phyloP scores from a whole-genome alignment of 148 eudicot genomes.

The Nyssa sinensis region DNA sequence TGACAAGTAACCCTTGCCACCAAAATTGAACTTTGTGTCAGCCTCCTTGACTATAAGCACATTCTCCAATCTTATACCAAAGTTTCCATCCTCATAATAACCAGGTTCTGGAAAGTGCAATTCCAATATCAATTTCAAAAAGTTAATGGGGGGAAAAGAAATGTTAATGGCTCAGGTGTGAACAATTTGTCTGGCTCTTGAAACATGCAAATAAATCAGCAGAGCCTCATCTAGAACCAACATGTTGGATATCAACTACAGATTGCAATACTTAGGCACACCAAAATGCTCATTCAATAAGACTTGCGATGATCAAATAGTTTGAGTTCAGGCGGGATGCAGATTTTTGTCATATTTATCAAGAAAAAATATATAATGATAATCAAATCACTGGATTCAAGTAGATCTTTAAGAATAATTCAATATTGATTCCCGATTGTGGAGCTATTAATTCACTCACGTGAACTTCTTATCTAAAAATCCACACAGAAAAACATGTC shows the following conservation, averaged over 20 bases:
- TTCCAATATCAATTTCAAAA: background rate
- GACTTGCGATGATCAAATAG: too few relatives aligned
- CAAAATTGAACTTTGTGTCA: slow-evolving; percentile 77
- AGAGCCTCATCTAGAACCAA: background rate
- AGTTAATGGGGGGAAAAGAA: background rate
- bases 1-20: slow-evolving; percentile 77
- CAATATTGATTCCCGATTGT: background rate
- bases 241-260: background rate
- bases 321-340: background rate
- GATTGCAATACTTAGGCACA: too few relatives aligned
- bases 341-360: background rate
- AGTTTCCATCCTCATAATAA: slow-evolving; percentile 90
- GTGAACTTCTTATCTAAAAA: background rate
- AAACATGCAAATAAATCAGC: background rate
- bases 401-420: background rate
- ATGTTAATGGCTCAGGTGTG: too few relatives aligned
- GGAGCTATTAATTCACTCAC: background rate
- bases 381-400: too few relatives aligned
- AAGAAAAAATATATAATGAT: background rate
- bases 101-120: slow-evolving; percentile 73
- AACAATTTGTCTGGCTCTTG: background rate
- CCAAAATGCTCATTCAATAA: too few relatives aligned
- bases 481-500: background rate
- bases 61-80: slow-evolving; percentile 94
- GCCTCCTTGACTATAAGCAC: slow-evolving; percentile 87